These are phyloP conservation scores for Parathielavia appendiculata DNA, from an alignment of 495 filamentous ascomycete species.

Conservation along the genomic window DNA sequence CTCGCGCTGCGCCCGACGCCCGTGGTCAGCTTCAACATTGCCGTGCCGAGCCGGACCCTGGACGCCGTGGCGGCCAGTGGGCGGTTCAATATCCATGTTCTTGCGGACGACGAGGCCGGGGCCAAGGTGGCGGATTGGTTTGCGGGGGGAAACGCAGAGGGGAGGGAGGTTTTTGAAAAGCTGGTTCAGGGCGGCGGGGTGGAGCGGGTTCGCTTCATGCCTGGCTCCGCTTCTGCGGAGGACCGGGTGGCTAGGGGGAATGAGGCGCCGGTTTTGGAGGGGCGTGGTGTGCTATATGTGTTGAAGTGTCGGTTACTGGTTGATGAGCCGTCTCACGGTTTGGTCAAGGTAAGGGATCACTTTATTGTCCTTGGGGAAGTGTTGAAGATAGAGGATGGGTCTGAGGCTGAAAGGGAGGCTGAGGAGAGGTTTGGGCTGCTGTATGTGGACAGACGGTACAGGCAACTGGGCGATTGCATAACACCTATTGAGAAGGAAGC, in stretches of 20 bases:
- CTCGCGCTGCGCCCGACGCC: constrained; percentile 62
- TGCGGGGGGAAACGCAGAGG: constrained; percentile 33
- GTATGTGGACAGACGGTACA: constrained; percentile 42
- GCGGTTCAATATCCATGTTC: constrained; percentile 48
- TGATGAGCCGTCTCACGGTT: constrained; percentile 29
- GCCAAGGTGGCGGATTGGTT: constrained; percentile 44
- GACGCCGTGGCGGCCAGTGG: constrained; percentile 48
- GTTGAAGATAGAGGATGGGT: constrained; percentile 35
- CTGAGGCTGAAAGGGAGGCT: constrained; percentile 5
- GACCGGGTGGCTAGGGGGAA: not conserved
- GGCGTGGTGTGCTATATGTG: constrained; percentile 39
- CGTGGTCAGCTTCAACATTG: constrained; percentile 74
- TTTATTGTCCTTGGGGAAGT: constrained; percentile 54
- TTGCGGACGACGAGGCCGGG: constrained; percentile 37
- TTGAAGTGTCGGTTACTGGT: constrained; percentile 38
- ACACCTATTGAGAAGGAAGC: constrained; percentile 1
- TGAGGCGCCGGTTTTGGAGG: constrained; percentile 29
- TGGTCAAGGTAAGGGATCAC: constrained; percentile 49
- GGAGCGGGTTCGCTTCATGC: constrained; percentile 10
- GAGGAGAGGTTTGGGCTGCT: constrained; percentile 33
- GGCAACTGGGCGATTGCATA: constrained; percentile 35
- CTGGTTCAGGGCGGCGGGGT: constrained; percentile 22
- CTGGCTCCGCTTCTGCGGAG: not conserved
- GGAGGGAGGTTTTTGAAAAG: constrained; percentile 27
- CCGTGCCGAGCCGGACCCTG: constrained; percentile 64